phyloP scores from a whole-genome alignment of 2,329 filamentous ascomycete species.

The Zymoseptoria passerinii region DNA sequence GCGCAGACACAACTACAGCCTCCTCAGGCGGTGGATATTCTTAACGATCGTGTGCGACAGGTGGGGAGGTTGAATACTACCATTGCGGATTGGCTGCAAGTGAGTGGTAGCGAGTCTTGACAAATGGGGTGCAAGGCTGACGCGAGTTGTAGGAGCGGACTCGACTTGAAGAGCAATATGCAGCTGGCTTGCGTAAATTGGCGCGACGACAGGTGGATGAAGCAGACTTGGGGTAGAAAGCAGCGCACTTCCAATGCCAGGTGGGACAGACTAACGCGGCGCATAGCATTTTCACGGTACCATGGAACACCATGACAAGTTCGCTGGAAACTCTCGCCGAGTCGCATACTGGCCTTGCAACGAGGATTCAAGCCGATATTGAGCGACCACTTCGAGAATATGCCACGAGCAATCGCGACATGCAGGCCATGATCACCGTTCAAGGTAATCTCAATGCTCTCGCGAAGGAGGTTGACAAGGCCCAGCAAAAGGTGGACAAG shows the following conservation, averaged over 20 bases:
- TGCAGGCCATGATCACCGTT: slow-evolving; percentile 71
- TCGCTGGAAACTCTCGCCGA: slow-evolving; percentile 73
- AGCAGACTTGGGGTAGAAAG: slow-evolving; percentile 73
- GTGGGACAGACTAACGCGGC: background rate
- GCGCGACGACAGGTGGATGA: slow-evolving; percentile 49
- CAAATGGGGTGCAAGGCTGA: slow-evolving; percentile 7
- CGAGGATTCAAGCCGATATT: slow-evolving; percentile 79
- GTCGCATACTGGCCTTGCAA: slow-evolving; percentile 72
- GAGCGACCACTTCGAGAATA: slow-evolving; percentile 76
- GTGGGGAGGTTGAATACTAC: slow-evolving; percentile 80
- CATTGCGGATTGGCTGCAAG: slow-evolving; percentile 95
- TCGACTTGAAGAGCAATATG: slow-evolving; percentile 84
- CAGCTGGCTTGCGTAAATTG: slow-evolving; percentile 71
- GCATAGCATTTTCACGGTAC: slow-evolving; percentile 72
- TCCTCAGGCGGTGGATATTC: slow-evolving; percentile 66
- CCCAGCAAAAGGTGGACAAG: slow-evolving; percentile 80
- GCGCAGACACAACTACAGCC: slow-evolving; percentile 70
- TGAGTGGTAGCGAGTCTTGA: slow-evolving; percentile 37
- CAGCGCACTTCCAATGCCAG: slow-evolving; percentile 14
- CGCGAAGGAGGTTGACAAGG: slow-evolving; percentile 75
- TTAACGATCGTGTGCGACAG: slow-evolving; percentile 80
- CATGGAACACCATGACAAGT: slow-evolving; percentile 81
- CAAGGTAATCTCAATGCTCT: slow-evolving; percentile 71
- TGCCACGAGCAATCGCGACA: slow-evolving; percentile 60
- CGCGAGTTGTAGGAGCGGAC: slow-evolving; percentile 65